phyloP scores from a whole-genome alignment of 345 rosid genomes.

The Citrus unshiu region DNA sequence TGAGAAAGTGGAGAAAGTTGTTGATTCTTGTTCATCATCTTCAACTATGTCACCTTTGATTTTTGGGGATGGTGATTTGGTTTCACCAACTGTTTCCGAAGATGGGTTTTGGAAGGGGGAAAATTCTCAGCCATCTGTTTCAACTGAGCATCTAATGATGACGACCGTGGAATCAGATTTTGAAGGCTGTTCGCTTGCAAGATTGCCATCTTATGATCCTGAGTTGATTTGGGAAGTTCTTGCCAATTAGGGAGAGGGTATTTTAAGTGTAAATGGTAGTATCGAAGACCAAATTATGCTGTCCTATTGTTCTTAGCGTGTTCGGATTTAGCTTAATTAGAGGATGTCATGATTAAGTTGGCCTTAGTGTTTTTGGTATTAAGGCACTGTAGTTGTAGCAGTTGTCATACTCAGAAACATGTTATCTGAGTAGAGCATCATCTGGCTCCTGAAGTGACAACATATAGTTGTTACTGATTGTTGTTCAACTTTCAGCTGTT shows the following conservation, averaged over 20 bases:
- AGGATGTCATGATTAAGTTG: background rate
- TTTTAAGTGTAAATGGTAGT: slow-evolving; percentile 19
- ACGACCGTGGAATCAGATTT: slow-evolving; percentile 31
- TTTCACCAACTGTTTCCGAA: slow-evolving; percentile 35
- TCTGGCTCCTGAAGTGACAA: background rate
- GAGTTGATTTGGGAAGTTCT: slow-evolving; percentile 94
- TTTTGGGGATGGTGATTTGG: slow-evolving; percentile 35
- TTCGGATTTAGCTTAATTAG: background rate
- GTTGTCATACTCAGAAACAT: background rate
- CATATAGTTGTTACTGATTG: background rate
- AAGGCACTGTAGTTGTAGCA: slow-evolving; percentile 5
- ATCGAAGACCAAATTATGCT: background rate
- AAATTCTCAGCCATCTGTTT: slow-evolving; percentile 46
- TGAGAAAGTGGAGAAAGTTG: slow-evolving; percentile 20
- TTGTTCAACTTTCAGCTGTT: background rate
- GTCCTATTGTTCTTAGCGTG: background rate
- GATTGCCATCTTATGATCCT: slow-evolving; percentile 87
- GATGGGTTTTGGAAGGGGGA: slow-evolving; percentile 49
- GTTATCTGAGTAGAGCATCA: background rate
- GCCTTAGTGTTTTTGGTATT: slow-evolving; percentile 13
- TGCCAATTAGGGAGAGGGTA: slow-evolving; percentile 45
- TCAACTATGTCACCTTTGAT: slow-evolving; percentile 27
- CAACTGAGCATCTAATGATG: slow-evolving; percentile 25
- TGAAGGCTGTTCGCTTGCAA: slow-evolving; percentile 63
- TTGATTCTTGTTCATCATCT: slow-evolving; percentile 37